Base-by-base conservation (phyloP, 306 rosid genomes). In the Oxytropis ochrocephala region DNA sequence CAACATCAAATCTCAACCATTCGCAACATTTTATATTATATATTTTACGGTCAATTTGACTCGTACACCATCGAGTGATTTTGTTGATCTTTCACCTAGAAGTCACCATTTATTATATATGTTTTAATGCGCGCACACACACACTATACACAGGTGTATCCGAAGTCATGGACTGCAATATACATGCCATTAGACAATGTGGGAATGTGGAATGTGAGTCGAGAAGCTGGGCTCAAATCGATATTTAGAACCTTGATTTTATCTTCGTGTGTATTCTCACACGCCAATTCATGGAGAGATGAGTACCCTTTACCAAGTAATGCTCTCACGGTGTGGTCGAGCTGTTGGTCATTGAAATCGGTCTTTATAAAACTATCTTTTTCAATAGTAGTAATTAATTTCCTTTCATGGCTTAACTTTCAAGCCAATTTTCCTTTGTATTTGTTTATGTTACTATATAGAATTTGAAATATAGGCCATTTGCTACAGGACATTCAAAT, bases 191-290 rank as follows among this genome's bases (percentile, higher is more conserved):
- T 92, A 84, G 98, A 92, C 83, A 92, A 87, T n/a, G 98, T 89
- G 64, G 98, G 96, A 16, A 86, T 92, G 92, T 92, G 96, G 96
- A 89, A 92, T 41, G 70, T 89, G 33, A 84, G 98, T 92, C 98
- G 89, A 92, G 72, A 80, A 86, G n/a, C 42, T 87, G 96, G 96
- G 86, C 55, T n/a, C 81, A n/a, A n/a, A 87, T 64, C 95, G 85
- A 54, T 92, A 92, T 67, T 77, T 92, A 62, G 98, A 89, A 46
- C 98, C n/a, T n/a, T n/a, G 89, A 58, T 82, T 92, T 75, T 92
- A 88, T 46, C 88, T 89, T 54, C 91, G 98, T 0, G 95, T n/a
- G n/a, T 89, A 92, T 74, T 86, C 96, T 0, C 80, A n/a, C n/a
- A n/a, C 95, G 89, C 84, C 3, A 89, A 89, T 85, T 92, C 98